Conservation (phyloP, 2,329 filamentous ascomycete species). For the Talaromyces sp. region DNA sequence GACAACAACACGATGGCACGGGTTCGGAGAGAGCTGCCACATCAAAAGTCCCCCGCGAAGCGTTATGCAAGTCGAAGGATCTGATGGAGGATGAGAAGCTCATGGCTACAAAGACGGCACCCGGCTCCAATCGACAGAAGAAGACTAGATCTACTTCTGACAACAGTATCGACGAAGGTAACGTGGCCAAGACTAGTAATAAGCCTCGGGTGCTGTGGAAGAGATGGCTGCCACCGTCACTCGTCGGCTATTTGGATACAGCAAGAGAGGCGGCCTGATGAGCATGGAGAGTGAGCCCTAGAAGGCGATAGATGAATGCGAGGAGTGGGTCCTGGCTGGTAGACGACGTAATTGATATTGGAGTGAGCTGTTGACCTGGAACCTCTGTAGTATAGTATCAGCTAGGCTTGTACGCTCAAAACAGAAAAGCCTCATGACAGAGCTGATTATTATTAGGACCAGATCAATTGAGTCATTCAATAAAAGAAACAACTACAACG, state of each 20-base stretch:
- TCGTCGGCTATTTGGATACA: conserved; percentile 11
- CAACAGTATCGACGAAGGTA: neutral
- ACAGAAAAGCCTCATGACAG: neutral
- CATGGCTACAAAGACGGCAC: conserved; percentile 7
- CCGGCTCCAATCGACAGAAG: conserved; percentile 12
- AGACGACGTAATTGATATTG: conserved; percentile 11
- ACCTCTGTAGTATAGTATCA: neutral
- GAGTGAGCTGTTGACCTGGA: neutral
- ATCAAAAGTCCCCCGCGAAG: neutral
- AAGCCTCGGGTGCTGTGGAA: conserved; percentile 17
- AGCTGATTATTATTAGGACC: neutral
- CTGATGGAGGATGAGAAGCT: neutral
- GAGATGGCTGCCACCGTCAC: conserved; percentile 16
- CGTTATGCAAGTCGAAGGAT: neutral
- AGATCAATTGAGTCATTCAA: neutral
- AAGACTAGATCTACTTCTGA: conserved; percentile 6
- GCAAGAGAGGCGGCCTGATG: neutral
- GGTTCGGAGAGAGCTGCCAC: neutral
- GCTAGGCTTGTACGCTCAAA: neutral
- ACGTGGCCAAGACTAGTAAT: conserved; percentile 6
- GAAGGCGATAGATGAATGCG: neutral
- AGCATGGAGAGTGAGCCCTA: neutral
- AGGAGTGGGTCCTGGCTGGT: neutral
- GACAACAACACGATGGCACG: neutral
- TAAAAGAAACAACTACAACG: neutral